Evolutionary conservation across 768 basidiomycete genomes (phyloP).

Genomic region (Boletus pseudo-olivaceus): DNA sequence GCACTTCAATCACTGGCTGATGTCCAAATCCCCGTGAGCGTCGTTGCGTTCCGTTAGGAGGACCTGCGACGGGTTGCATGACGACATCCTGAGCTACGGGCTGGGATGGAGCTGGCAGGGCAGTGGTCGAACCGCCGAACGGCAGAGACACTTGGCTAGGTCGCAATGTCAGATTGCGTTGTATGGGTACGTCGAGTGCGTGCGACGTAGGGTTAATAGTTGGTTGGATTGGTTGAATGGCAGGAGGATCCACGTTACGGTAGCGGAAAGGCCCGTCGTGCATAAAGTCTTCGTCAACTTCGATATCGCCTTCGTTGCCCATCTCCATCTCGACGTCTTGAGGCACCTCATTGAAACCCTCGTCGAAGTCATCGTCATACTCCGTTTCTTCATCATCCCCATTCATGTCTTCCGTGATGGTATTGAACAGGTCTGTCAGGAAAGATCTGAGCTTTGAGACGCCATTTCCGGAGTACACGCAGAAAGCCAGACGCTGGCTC

Average conservation of each 20-base stretch:
- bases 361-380: slow-evolving; percentile 48
- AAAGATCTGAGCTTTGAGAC: slow-evolving; percentile 78
- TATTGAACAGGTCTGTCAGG: slow-evolving; percentile 71
- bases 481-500: slow-evolving; percentile 86
- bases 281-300: slow-evolving; percentile 45
- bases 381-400: slow-evolving; percentile 65
- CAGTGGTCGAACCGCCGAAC: slow-evolving; percentile 4
- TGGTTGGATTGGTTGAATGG: slow-evolving; percentile 13
- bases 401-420: slow-evolving; percentile 66
- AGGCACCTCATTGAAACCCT: slow-evolving; percentile 31
- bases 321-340: slow-evolving; percentile 33
- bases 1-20: slow-evolving; percentile 60
- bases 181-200: slow-evolving; percentile 28
- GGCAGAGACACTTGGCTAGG: slow-evolving; percentile 14
- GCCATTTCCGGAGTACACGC: slow-evolving; percentile 94
- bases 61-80: slow-evolving; percentile 33
- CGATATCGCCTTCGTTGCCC: slow-evolving; percentile 38
- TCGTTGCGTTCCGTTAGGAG: slow-evolving; percentile 38
- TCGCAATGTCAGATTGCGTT: slow-evolving; percentile 27
- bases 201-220: slow-evolving; percentile 9
- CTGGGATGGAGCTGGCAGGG: slow-evolving; percentile 3
- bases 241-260: slow-evolving; percentile 11
- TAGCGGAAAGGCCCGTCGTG: slow-evolving; percentile 30
- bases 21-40: slow-evolving; percentile 43
- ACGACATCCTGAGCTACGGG: slow-evolving; percentile 23